Evolutionary conservation across 2,329 filamentous ascomycete species (phyloP), one percentile per base, ranked within the genome.

Genomic region (Parastagonospora nodorum): DNA sequence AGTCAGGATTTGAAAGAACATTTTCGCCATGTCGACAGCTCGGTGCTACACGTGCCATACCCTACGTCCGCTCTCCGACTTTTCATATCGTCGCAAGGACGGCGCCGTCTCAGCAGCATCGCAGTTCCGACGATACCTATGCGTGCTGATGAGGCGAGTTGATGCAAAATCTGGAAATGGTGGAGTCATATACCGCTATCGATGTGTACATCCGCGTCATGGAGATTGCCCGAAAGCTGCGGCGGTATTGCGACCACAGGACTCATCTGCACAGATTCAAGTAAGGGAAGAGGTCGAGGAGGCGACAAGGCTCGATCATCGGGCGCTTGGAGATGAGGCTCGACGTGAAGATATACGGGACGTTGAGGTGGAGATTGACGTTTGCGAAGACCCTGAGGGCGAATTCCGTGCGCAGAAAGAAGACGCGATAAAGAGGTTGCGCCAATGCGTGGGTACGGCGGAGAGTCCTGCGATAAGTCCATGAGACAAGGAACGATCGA

Each of bases 31-130:
- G 15, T 24, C 30, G 30, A 46, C 43, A n/a, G 43, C 43, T 16
- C 43, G 43, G 11, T 46, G 43, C 43, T 46, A 46, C n/a, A 27
- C 43, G 2, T 46, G 43, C 35, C 35, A 38, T 10, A 31, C 16
- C 8, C 35, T 46, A 8, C 43, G 43, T 2, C 43, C 43, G 7
- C 27, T 46, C 14, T 32, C 12, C 14, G 35, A 38, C 5, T 46
- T 46, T 36, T 15, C 14, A 10, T 46, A 46, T 24, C 43, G 43
- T n/a, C 43, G 35, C 8, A 31, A 19, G 19, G 43, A 46, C 14
- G 32, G 10, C 14, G n/a, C n/a, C 11, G 28, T 46, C 14, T 31
- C 43, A 8, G 28, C 14, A 5, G 31, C 35, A 1, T 15, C 35
- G 11, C 43, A 27, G 6, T 16, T 46, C 11, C 39, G 31, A 27